phyloP scores from a whole-genome alignment of 805 yeast genomes.

The Candida succiphila region DNA sequence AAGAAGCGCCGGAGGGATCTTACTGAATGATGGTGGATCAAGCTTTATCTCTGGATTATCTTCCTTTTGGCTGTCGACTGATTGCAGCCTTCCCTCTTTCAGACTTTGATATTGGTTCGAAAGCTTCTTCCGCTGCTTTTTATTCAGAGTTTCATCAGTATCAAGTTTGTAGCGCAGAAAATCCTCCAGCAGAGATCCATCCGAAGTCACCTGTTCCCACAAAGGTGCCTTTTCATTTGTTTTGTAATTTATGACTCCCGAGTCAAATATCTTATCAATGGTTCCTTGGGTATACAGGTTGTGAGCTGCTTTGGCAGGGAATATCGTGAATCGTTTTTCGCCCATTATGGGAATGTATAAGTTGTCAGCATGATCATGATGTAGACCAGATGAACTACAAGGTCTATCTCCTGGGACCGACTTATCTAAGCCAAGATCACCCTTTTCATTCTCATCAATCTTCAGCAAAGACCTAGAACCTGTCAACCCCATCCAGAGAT shows the following conservation, averaged over 20 bases:
- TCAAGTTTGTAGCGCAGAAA: constrained; percentile 33
- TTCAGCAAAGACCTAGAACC: constrained; percentile 2
- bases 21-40: constrained; percentile 66
- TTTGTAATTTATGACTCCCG: constrained; percentile 61
- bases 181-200: constrained; percentile 49
- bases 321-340: constrained; percentile 54
- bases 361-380: constrained; percentile 77
- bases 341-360: constrained; percentile 56
- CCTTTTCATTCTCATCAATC: constrained; percentile 7
- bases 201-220: constrained; percentile 56
- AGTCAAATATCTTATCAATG: constrained; percentile 37
- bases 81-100: constrained; percentile 11
- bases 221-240: constrained; percentile 42
- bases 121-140: constrained; percentile 15
- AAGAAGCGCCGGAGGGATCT: constrained; percentile 50
- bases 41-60: constrained; percentile 9
- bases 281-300: constrained; percentile 57
- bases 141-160: constrained; percentile 7
- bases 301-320: constrained; percentile 51
- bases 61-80: constrained; percentile 2
- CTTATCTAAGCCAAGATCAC: constrained; percentile 38
- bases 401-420: constrained; percentile 38
- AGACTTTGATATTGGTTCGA: constrained; percentile 19
- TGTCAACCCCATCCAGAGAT: constrained; percentile 59
- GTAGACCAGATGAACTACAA: constrained; percentile 64